These are phyloP conservation scores for Ceratobasidium papillatum DNA, from an alignment of 1,284 basidiomycete species.

Conservation along the genomic window DNA sequence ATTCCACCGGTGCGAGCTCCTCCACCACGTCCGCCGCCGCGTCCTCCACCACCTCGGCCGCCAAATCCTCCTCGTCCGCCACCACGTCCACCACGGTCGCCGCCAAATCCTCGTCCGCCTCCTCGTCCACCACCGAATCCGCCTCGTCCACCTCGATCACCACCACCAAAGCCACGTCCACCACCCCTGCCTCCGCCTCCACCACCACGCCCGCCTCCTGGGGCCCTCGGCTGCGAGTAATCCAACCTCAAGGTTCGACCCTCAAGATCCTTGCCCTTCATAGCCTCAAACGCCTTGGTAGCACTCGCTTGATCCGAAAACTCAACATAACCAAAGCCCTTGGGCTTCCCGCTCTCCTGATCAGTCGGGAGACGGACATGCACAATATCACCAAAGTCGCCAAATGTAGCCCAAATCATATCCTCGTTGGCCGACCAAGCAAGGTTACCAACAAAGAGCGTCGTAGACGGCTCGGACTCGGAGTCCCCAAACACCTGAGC, in stretches of 20 bases:
- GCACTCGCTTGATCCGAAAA: conserved; percentile 85
- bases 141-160: conserved; percentile 53
- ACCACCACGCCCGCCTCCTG: conserved; percentile 57
- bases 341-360: conserved; percentile 87
- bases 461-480: conserved; percentile 73
- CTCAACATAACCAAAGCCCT: conserved; percentile 98
- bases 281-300: conserved; percentile 78
- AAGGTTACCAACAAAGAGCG: conserved; percentile 92
- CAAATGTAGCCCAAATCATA: conserved; percentile 90
- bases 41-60: conserved; percentile 51
- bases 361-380: conserved; percentile 94
- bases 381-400: conserved; percentile 88
- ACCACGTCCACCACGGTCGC: conserved; percentile 51
- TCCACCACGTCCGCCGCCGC: conserved; percentile 56
- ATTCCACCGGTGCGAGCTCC: conserved; percentile 76
- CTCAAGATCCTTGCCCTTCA: conserved; percentile 80
- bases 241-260: conserved; percentile 87
- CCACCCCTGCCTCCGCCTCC: conserved; percentile 44
- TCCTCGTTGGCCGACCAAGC: conserved; percentile 86
- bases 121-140: conserved; percentile 60
- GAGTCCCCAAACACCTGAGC: conserved; percentile 81
- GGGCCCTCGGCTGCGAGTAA: conserved; percentile 84
- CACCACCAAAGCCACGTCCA: conserved; percentile 49
- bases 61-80: conserved; percentile 53
- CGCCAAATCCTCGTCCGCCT: conserved; percentile 54